Base-by-base conservation (phyloP, 129 eudicot genomes). In the sunflower (Helianthus annuus) region DNA sequence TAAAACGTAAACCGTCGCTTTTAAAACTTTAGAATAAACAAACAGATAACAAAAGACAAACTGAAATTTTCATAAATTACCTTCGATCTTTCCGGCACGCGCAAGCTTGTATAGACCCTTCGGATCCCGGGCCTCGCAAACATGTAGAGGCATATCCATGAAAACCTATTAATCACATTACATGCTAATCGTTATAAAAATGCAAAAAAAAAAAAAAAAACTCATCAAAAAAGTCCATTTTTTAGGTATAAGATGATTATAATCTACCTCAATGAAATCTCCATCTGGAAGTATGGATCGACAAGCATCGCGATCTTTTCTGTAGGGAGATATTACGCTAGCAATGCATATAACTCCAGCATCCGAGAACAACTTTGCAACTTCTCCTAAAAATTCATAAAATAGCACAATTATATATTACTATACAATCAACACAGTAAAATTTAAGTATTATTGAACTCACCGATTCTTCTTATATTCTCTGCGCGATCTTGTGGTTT, bases 31-130 rank as follows among this genome's bases (percentile, higher is more conserved):
- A 83, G 1, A 17, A 19, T 6, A 62, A 2, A 5, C 17, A 53
- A 53, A 0, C 46, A 6, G 24, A 52, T 5, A 5, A 53, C 58
- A 5, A 53, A 53, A 53, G 17, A 52, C 24, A 52, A 51, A 27
- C 32, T 48, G 12, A 27, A 27, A 27, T 27, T 27, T 27, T 27
- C 32, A 27, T 27, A 6, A 63, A 16, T 36, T 74, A 94, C 98
- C 98, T 85, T 79, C 84, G 53, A 94, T 90, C 81, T 94, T 87
- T 77, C 97, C 97, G 39, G 96, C 97, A 75, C 98, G 86, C 67
- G 98, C 97, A 76, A 90, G 86, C 83, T 87, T 94, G 85, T 94
- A 94, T 76, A 94, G 75, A 13, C 98, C 98, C 81, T 94, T 94
- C 6, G 98, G 91, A 71, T 94, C 98, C 88, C 98, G 85, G 42